Evolutionary conservation across 495 filamentous ascomycete genomes (phyloP).

Genomic region (Aspergillus incahuasiensis): DNA sequence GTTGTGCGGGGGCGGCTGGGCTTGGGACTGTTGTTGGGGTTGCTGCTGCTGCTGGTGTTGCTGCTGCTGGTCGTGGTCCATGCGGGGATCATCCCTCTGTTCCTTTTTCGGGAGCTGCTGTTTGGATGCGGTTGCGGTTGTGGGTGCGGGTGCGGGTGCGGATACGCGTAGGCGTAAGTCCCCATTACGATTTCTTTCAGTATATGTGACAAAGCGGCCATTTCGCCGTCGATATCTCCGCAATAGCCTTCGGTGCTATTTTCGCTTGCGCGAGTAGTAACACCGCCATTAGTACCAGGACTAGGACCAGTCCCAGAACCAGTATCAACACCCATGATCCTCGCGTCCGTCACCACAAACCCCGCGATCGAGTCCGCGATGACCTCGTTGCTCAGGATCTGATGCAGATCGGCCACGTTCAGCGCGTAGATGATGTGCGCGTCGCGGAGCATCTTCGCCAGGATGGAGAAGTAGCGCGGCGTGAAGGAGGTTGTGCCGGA

Average conservation of each 20-base stretch:
- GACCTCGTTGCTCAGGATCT: not conserved
- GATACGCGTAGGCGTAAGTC: too few species aligned
- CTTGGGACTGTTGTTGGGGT: too few species aligned
- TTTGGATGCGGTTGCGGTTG: too few species aligned
- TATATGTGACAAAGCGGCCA: too few species aligned
- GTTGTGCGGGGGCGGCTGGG: too few species aligned
- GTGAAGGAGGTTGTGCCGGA: not conserved
- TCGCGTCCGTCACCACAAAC: slow-evolving; percentile 11
- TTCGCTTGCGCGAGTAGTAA: too few species aligned
- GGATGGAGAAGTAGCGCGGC: not conserved
- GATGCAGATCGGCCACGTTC: not conserved
- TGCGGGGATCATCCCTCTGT: not conserved
- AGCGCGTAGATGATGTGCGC: slow-evolving; percentile 1
- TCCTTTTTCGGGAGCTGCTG: too few species aligned
- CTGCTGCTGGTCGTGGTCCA: not conserved
- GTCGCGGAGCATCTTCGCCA: slow-evolving; percentile 8
- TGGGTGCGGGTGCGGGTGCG: too few species aligned
- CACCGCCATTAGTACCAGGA: not conserved
- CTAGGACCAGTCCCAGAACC: not conserved
- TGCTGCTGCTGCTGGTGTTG: too few species aligned
- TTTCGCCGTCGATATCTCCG: too few species aligned
- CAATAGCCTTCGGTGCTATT: too few species aligned
- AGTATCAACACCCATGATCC: slow-evolving; percentile 6
- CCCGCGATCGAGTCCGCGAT: slow-evolving; percentile 2
- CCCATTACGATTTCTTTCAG: too few species aligned